These are phyloP conservation scores for Mycena galericulata DNA, from an alignment of 768 basidiomycete genomes.

Conservation along the genomic window DNA sequence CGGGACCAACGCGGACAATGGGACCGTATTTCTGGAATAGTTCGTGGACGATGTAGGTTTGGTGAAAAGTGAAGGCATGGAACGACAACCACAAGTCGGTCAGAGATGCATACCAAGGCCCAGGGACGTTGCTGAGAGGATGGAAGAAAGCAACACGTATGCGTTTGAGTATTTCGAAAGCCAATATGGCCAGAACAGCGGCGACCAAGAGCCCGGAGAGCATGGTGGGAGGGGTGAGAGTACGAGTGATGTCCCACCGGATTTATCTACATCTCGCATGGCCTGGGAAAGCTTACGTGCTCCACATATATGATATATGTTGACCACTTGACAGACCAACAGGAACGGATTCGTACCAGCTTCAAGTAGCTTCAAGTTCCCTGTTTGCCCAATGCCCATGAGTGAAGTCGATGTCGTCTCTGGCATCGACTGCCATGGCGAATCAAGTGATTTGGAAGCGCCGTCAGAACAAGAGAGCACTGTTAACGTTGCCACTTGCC, in stretches of 20 bases:
- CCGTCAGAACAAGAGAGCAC: too few relatives aligned
- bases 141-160: slow-evolving; percentile 57
- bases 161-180: neutral
- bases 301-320: too few relatives aligned
- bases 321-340: too few relatives aligned
- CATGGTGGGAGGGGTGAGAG: neutral
- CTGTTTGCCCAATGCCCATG: too few relatives aligned
- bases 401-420: too few relatives aligned
- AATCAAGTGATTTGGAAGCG: too few relatives aligned
- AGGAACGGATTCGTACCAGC: too few relatives aligned
- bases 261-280: too few relatives aligned
- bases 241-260: neutral
- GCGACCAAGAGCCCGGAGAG: neutral
- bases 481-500: too few relatives aligned
- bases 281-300: too few relatives aligned
- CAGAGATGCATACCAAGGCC: slow-evolving; percentile 82
- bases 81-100: slow-evolving; percentile 79
- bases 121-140: slow-evolving; percentile 77
- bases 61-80: slow-evolving; percentile 76
- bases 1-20: slow-evolving; percentile 82
- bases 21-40: slow-evolving; percentile 81
- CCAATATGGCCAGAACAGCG: neutral
- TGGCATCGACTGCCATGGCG: too few relatives aligned
- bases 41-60: slow-evolving; percentile 73
- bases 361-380: too few relatives aligned